A percentile compares a stretch with the other conserved stretches of the same genome.
Evolutionary conservation across 129 eudicot species (phyloP).

Genomic region (Escallonia rubra): DNA sequence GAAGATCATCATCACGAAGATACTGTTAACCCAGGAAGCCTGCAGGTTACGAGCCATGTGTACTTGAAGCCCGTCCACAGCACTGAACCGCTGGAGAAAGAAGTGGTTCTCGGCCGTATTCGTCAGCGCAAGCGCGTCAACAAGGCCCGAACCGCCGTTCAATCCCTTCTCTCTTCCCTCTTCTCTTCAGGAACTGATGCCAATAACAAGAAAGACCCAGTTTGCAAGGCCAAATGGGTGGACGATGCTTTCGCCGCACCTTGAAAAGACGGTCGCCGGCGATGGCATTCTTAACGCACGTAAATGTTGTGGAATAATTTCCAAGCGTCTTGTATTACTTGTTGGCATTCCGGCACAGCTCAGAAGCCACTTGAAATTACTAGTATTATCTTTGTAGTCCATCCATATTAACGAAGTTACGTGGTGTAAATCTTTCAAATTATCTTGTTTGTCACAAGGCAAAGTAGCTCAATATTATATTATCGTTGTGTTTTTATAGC

Average conservation of each 20-base stretch:
- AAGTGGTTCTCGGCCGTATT: conserved; percentile 54
- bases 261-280: background rate
- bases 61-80: conserved; percentile 32
- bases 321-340: no score
- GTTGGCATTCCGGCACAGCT: no score
- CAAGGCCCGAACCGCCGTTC: conserved; percentile 29
- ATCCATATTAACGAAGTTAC: no score
- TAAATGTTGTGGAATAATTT: no score
- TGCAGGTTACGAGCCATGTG: conserved; percentile 25
- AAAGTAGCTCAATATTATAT: no score
- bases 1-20: background rate
- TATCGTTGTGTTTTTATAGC: no score
- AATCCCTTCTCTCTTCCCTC: conserved; percentile 30
- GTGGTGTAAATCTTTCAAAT: no score
- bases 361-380: no score
- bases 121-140: conserved; percentile 59
- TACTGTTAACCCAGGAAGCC: background rate
- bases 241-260: conserved; percentile 72
- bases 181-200: background rate
- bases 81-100: conserved; percentile 34
- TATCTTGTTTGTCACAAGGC: no score
- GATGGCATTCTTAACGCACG: no score
- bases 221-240: conserved; percentile 36
- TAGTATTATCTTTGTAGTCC: no score
- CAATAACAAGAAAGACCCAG: background rate